Conservation (phyloP, 129 eudicot species). For the Ambrosia artemisiifolia region DNA sequence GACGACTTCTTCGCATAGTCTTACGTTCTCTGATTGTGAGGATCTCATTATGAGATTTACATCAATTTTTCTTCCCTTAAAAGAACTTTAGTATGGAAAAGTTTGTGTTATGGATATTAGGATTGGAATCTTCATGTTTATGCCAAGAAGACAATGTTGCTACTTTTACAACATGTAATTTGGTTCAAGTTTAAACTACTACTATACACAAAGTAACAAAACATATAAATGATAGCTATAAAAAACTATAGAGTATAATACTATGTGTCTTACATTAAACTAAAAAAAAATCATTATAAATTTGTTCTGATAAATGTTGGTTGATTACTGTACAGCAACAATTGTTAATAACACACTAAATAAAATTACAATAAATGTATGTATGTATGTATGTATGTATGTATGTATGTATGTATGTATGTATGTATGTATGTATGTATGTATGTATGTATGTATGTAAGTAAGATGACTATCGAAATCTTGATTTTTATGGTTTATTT, state of each 20-base stretch:
- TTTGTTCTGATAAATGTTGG: background rate
- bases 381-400: too few species aligned
- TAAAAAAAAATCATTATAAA: background rate
- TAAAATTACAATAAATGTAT: too few species aligned
- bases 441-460: too few species aligned
- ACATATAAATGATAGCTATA: background rate
- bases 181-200: background rate
- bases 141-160: constrained; percentile 18
- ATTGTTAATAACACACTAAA: background rate
- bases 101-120: background rate
- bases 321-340: background rate
- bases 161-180: constrained; percentile 29
- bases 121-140: constrained; percentile 11
- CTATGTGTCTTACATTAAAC: background rate
- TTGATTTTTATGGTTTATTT: background rate
- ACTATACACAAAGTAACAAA: background rate
- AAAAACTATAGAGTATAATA: background rate
- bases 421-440: too few species aligned
- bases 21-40: constrained; percentile 13
- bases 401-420: too few species aligned
- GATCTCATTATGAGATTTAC: background rate
- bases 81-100: background rate
- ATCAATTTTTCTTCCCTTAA: background rate
- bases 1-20: background rate
- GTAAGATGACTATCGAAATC: too few species aligned